Conservation (phyloP, 1,284 basidiomycete genomes). For the Earliella scabrosa region DNA sequence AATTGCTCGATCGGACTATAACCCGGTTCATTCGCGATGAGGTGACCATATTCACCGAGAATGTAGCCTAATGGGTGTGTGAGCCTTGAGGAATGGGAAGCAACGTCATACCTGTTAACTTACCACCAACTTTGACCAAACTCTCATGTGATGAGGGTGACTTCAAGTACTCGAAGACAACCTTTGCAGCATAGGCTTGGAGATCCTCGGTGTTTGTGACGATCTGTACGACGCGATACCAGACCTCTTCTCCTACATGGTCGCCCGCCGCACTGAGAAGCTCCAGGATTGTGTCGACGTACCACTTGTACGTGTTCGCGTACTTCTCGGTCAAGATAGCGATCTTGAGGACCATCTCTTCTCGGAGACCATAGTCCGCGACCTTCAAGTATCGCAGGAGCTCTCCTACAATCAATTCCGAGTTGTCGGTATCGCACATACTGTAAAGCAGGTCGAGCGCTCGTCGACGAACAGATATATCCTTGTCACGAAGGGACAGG, state of each 20-base stretch:
- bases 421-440: slow-evolving; percentile 98
- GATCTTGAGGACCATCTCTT: slow-evolving; percentile 99
- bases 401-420: slow-evolving; percentile 94
- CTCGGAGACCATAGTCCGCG: slow-evolving; percentile 94
- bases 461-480: slow-evolving; percentile 94
- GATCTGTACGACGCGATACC: slow-evolving; percentile 99
- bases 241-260: slow-evolving; percentile 98
- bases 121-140: slow-evolving; percentile 95
- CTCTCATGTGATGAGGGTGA: slow-evolving; percentile 94
- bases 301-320: slow-evolving; percentile 94
- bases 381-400: slow-evolving; percentile 91
- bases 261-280: slow-evolving; percentile 97
- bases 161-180: slow-evolving; percentile 91
- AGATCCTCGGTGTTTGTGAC: slow-evolving; percentile 98
- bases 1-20: slow-evolving; percentile 97
- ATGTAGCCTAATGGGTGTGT: slow-evolving; percentile 79
- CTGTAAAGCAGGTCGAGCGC: slow-evolving; percentile 97
- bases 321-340: slow-evolving; percentile 98
- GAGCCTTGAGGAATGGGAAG: background rate
- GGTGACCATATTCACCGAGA: slow-evolving; percentile 95
- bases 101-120: slow-evolving; percentile 21
- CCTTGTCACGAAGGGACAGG: slow-evolving; percentile 91
- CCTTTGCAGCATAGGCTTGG: slow-evolving; percentile 92
- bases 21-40: slow-evolving; percentile 94
- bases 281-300: slow-evolving; percentile 95